Conservation (phyloP, 306 rosid genomes). For the Hippophae rhamnoides region DNA sequence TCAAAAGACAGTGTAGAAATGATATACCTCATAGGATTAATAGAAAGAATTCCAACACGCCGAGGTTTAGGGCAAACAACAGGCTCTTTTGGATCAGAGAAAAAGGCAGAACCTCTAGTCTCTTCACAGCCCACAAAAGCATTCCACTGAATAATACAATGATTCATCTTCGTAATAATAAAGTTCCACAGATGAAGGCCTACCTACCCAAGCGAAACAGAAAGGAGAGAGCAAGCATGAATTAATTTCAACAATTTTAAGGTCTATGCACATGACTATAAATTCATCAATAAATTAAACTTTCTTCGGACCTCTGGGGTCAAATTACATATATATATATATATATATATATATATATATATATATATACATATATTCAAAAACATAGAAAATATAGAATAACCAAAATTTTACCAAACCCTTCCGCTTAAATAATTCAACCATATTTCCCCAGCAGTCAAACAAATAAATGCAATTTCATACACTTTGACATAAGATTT, state of each 20-base stretch:
- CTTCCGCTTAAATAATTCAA: neutral
- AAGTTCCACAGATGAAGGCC: constrained; percentile 55
- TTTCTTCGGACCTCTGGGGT: neutral
- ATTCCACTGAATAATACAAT: constrained; percentile 63
- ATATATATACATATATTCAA: neutral
- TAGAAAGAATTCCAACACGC: constrained; percentile 38
- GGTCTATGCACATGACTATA: neutral
- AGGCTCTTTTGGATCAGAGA: constrained; percentile 46
- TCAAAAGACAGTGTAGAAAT: too few relatives aligned
- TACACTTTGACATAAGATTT: constrained; percentile 34
- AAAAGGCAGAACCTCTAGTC: constrained; percentile 31
- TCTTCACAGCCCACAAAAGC: constrained; percentile 61
- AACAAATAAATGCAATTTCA: neutral
- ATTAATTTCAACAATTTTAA: neutral
- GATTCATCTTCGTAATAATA: constrained; percentile 48
- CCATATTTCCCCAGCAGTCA: constrained; percentile 6
- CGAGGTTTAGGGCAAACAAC: constrained; percentile 78
- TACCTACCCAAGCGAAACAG: constrained; percentile 21
- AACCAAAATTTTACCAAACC: neutral
- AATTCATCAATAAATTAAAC: neutral
- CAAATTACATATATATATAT: too few relatives aligned
- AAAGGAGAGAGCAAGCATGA: neutral
- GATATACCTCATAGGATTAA: too few relatives aligned
- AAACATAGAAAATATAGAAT: neutral
- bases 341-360: neutral